phyloP scores from a whole-genome alignment of 352 stramenopile genomes.

The Globisporangium polare region DNA sequence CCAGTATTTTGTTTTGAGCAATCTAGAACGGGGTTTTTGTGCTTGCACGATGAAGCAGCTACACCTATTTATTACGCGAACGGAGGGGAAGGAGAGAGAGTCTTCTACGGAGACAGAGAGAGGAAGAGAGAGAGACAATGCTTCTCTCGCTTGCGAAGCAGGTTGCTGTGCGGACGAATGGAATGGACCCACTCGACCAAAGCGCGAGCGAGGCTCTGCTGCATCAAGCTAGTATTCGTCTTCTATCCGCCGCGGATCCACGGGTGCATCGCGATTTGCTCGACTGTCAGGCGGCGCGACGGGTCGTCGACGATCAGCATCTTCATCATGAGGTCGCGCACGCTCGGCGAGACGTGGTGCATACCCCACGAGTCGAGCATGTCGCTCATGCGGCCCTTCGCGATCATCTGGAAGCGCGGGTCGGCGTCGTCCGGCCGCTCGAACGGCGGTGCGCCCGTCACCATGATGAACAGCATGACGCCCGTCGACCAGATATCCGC shows the following conservation, averaged over 20 bases:
- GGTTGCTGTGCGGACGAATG: neutral
- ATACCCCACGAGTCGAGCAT: slow-evolving; percentile 88
- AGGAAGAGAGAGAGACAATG: neutral
- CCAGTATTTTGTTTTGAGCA: slow-evolving; percentile 12
- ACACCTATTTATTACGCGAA: slow-evolving; percentile 30
- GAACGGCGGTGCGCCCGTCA: slow-evolving; percentile 91
- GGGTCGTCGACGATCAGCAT: slow-evolving; percentile 86
- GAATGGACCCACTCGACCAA: neutral
- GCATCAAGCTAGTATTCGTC: neutral
- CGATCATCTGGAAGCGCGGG: slow-evolving; percentile 84
- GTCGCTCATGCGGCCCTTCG: slow-evolving; percentile 66
- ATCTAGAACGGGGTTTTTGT: slow-evolving; percentile 19
- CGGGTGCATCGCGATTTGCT: slow-evolving; percentile 81
- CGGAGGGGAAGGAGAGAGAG: neutral
- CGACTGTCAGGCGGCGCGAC: slow-evolving; percentile 63
- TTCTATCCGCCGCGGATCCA: slow-evolving; percentile 70
- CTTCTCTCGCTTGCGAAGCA: neutral
- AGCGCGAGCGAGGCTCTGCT: neutral
- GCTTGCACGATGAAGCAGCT: slow-evolving; percentile 24
- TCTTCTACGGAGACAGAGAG: neutral
- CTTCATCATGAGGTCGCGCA: slow-evolving; percentile 69
- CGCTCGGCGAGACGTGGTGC: slow-evolving; percentile 66
- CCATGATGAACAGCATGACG: slow-evolving; percentile 95
- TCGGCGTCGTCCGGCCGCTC: slow-evolving; percentile 79
- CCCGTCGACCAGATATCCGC: slow-evolving; percentile 94